Evolutionary conservation across 306 rosid species (phyloP).

Genomic region (Ammopiptanthus mongolicus): DNA sequence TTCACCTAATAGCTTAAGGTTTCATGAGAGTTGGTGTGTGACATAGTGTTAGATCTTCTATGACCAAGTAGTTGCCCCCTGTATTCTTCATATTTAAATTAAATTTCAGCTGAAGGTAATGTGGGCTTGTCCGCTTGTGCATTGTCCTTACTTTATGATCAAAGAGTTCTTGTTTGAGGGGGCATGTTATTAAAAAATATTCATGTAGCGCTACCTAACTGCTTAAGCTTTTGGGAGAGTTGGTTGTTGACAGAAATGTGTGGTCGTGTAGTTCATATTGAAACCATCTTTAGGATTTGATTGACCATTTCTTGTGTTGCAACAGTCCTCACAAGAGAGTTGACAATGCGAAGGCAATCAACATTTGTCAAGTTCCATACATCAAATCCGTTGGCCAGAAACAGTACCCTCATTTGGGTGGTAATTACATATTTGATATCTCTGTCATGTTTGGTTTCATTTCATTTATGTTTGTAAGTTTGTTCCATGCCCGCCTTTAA

Average conservation of each 20-base stretch:
- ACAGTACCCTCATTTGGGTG: conserved; percentile 61
- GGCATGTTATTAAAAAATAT: not conserved
- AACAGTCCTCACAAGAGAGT: conserved; percentile 64
- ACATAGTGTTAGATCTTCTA: not conserved
- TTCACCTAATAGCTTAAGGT: not conserved
- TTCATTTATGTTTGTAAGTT: not conserved
- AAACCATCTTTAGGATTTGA: conserved; percentile 7
- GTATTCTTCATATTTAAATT: not conserved
- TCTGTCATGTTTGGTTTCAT: conserved; percentile 4
- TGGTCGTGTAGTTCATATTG: not conserved
- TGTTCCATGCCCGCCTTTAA: not conserved
- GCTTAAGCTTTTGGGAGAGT: not conserved
- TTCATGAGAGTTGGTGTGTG: not conserved
- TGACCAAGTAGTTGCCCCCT: not conserved
- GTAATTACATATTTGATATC: conserved; percentile 39
- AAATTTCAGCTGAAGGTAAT: not conserved
- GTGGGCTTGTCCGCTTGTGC: not conserved
- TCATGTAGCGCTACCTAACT: conserved; percentile 1
- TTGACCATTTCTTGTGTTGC: conserved; percentile 20
- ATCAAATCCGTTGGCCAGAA: conserved; percentile 58
- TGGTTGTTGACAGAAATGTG: not conserved
- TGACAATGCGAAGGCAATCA: conserved; percentile 80
- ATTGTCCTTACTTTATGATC: not conserved
- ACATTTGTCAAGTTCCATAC: conserved; percentile 66
- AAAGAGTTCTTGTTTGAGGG: not conserved